Percentiles rank a stretch among this genome's conserved stretches.
phyloP scores from a whole-genome alignment of 73 alveolate species.

The Tetrahymena elliotti region DNA sequence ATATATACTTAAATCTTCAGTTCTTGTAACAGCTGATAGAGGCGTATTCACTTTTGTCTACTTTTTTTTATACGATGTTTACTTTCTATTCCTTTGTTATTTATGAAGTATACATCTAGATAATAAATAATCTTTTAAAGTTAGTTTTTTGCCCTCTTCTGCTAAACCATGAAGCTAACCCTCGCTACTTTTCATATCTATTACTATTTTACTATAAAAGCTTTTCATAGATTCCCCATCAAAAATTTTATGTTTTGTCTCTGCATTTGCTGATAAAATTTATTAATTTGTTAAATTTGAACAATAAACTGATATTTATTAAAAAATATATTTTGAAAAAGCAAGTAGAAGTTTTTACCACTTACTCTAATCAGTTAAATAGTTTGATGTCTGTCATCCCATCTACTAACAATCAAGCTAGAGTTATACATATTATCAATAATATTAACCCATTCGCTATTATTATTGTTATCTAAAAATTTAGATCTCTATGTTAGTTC shows the following conservation, averaged over 20 bases:
- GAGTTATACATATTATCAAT: not conserved
- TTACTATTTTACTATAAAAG: not conserved
- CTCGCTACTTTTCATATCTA: not conserved
- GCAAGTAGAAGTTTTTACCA: not conserved
- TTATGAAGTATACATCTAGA: not conserved
- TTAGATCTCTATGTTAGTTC: not conserved
- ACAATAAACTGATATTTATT: not conserved
- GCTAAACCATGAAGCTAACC: not conserved
- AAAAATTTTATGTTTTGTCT: not conserved
- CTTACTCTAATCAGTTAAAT: not conserved
- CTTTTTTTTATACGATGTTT: not conserved
- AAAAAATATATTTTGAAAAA: not conserved
- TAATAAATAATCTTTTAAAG: not conserved
- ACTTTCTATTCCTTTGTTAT: not conserved
- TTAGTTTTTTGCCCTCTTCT: not conserved
- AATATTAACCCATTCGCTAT: not conserved
- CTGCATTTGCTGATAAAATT: not conserved
- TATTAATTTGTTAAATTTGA: not conserved
- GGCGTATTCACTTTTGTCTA: not conserved
- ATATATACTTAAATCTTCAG: not conserved
- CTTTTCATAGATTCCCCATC: not conserved
- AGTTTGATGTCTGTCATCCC: not conserved
- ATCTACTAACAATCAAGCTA: not conserved
- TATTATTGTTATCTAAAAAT: not conserved
- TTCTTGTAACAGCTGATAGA: not conserved